phyloP scores from a whole-genome alignment of 768 basidiomycete species.

The Auricularia auricula-judae region DNA sequence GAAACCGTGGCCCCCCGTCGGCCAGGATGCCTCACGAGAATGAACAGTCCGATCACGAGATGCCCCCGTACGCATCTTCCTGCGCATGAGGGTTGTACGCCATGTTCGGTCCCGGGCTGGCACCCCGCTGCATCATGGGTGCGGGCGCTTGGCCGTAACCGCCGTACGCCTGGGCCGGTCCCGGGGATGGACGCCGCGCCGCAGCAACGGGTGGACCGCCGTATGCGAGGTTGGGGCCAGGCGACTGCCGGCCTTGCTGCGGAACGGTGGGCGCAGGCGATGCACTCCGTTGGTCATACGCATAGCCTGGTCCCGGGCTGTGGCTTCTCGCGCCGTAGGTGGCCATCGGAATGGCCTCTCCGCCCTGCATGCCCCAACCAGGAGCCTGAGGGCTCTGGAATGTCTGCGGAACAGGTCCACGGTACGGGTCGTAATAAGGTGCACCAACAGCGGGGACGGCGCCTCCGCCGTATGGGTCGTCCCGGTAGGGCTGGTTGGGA shows the following conservation, averaged over 20 bases:
- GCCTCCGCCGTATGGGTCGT: constrained; percentile 39
- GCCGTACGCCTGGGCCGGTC: background rate
- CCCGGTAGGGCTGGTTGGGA: constrained; percentile 64
- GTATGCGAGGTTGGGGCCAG: constrained; percentile 37
- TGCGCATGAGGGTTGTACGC: background rate
- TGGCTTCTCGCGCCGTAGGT: constrained; percentile 8
- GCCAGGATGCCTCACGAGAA: too few species aligned
- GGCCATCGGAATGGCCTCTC: constrained; percentile 68
- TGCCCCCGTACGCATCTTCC: background rate
- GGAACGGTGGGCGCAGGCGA: background rate
- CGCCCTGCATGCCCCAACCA: constrained; percentile 12
- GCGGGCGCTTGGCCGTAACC: background rate
- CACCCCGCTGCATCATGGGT: background rate
- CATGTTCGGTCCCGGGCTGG: background rate
- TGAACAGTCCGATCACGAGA: background rate
- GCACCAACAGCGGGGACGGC: constrained; percentile 23
- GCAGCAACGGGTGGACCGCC: constrained; percentile 11
- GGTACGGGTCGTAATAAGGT: constrained; percentile 69
- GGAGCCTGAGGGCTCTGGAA: constrained; percentile 35
- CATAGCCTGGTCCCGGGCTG: constrained; percentile 9
- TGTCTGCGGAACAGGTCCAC: constrained; percentile 59
- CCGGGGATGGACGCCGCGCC: background rate
- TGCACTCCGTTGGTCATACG: constrained; percentile 12
- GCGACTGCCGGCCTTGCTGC: constrained; percentile 26
- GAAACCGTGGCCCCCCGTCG: too few species aligned